Evolutionary conservation across 2,329 filamentous ascomycete genomes (phyloP), one percentile per base, ranked within the genome.

Genomic region (Ampelomyces quisqualis): DNA sequence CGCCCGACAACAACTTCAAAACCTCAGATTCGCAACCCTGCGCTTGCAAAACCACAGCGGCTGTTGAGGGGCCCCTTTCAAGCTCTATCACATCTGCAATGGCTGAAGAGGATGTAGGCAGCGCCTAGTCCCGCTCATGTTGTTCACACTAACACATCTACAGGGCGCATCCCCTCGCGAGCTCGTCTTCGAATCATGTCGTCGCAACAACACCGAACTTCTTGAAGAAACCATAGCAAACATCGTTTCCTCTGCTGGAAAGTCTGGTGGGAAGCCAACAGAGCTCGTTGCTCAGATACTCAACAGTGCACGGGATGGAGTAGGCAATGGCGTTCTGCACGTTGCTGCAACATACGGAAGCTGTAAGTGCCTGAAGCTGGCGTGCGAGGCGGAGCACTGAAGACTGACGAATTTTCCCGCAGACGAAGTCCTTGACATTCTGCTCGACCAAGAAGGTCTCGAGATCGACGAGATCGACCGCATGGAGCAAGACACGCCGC

Each of bases 301-400:
- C 67, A 98, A 98, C 75, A 79, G 81, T 33, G 88, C 90, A 35
- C 86, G 81, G 31, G 90, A 93, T 58, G 82, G 90, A 8, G 77
- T 96, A 72, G 93, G 93, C 36, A 90, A 91, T 70, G 82, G 91
- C 64, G 82, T 90, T 21, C 83, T 96, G 67, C 93, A 97, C 70
- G 82, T 96, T 57, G 93, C 90, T 34, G 91, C 91, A 21, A 77
- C 81, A 20, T 84, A 83, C 53, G 93, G 93, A 57, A 88, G 90
- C 72, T 95, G 88, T 91, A 75, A 57, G 84, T 77, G 15, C 23
- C 7, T 6, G 8, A 23, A 10, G n/a, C 40, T 22, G 11, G 11
- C 2, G 20, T 5, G 13, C 1, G 2, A 13, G 15, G 15, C 22
- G 14, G n/a, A n/a, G 34, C 9, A 30, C 3, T 4, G 17, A 5